Evolutionary conservation across 345 rosid species (phyloP), one percentile per base, ranked within the genome.

Genomic region (Rhizophora apiculata): DNA sequence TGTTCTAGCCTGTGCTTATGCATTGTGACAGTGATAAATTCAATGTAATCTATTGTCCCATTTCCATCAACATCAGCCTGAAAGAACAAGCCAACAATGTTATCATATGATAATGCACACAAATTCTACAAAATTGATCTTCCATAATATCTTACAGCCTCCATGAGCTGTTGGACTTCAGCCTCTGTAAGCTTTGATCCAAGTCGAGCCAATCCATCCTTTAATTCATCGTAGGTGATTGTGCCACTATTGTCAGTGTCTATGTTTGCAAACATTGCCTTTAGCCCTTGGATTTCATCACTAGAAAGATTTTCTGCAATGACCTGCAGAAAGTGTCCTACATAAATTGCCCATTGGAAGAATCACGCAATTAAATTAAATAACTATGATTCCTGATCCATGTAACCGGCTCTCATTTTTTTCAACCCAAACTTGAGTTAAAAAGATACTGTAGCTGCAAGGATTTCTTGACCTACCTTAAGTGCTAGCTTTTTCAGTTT

Each of bases 191-290:
- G 78, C 74, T 75, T 83, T 5, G 86, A 80, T 43, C 86, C 83
- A 55, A 82, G 85, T 56, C 77, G 72, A 71, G 83, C 75, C 69
- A 80, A 65, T 39, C 82, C 82, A 6, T 74, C 21, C 70, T 80
- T 80, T 43, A 83, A 69, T 67, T 83, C 83, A 43, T 83, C 83
- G 37, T 77, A 69, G 21, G 83, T 80, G 67, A 83, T 83, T 9
- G 83, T 77, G 60, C 83, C 86, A 68, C 83, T 83, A 19, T 80
- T 80, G 55, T 82, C 83, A 1, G 79, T 79, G 54, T 82, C 85
- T 34, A 79, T 76, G 74, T 79, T 76, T 52, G 72, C 69, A 58
- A 80, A 83, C 82, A 77, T 80, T 31, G 78, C 52, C 58, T 80
- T 83, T 3, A 77, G 74, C 63, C 83, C 83, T 78, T 74, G 76